Conservation (phyloP, 1,284 basidiomycete species). For the Laetiporus sulphureus region DNA sequence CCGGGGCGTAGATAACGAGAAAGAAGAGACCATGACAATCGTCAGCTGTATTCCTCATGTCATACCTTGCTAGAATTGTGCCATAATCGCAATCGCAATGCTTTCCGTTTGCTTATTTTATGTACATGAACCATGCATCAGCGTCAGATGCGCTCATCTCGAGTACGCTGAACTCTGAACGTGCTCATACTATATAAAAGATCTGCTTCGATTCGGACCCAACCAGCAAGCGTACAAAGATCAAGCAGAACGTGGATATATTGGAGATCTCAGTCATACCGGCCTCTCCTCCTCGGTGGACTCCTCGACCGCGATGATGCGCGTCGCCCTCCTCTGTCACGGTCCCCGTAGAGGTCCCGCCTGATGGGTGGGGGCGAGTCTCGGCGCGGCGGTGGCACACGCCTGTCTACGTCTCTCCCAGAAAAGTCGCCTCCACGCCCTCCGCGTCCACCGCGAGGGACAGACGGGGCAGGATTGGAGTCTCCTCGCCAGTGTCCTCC, state of each 20-base stretch:
- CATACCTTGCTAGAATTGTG: conserved; percentile 8
- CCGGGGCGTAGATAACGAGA: background rate
- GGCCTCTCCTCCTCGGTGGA: conserved; percentile 23
- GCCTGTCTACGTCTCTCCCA: conserved; percentile 23
- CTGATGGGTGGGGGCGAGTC: conserved; percentile 38
- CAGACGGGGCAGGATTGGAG: conserved; percentile 39
- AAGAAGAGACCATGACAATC: conserved; percentile 6
- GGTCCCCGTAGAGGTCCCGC: conserved; percentile 31
- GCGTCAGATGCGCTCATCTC: too few relatives aligned
- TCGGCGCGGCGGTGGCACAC: conserved; percentile 27
- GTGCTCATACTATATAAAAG: too few relatives aligned
- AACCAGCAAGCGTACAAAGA: background rate
- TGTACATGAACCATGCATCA: too few relatives aligned
- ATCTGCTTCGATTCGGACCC: background rate
- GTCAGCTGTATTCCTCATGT: conserved; percentile 6
- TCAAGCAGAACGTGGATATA: background rate
- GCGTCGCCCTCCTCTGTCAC: conserved; percentile 31
- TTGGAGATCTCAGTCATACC: conserved; percentile 21
- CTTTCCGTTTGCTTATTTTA: too few relatives aligned
- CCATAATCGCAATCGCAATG: conserved; percentile 4
- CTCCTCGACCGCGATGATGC: conserved; percentile 31
- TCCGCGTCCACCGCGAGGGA: conserved; percentile 34
- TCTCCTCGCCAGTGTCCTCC: conserved; percentile 67
- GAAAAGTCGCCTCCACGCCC: conserved; percentile 32
- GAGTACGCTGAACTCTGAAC: too few relatives aligned